These are phyloP conservation scores for Arthrinium phaeospermum DNA, from an alignment of 2,329 filamentous ascomycete species.

Conservation along the genomic window DNA sequence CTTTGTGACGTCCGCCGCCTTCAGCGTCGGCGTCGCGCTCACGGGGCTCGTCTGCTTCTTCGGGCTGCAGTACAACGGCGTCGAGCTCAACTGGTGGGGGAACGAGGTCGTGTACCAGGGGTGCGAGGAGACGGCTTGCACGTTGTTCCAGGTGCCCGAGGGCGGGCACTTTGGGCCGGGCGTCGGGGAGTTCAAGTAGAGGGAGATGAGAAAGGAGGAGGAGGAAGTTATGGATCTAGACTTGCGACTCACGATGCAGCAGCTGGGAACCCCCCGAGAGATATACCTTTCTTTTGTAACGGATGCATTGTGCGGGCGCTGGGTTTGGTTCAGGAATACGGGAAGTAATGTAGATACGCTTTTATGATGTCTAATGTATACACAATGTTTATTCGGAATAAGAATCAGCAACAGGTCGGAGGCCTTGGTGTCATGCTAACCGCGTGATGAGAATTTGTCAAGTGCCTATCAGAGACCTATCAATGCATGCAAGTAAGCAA, in stretches of 20 bases:
- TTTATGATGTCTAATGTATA: neutral
- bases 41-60: slow-evolving; percentile 36
- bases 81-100: slow-evolving; percentile 51
- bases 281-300: neutral
- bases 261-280: neutral
- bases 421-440: too few species aligned
- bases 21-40: slow-evolving; percentile 46
- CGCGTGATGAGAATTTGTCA: too few species aligned
- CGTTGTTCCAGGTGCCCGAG: slow-evolving; percentile 39
- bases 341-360: neutral
- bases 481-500: neutral
- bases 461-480: neutral
- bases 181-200: slow-evolving; percentile 11
- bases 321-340: neutral
- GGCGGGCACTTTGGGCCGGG: slow-evolving; percentile 39
- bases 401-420: too few species aligned
- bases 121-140: slow-evolving; percentile 37
- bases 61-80: slow-evolving; percentile 30
- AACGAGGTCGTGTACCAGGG: slow-evolving; percentile 47
- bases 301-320: neutral
- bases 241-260: neutral
- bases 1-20: slow-evolving; percentile 37
- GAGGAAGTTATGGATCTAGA: neutral
- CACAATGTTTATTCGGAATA: neutral
- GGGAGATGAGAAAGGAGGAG: neutral